phyloP scores from a whole-genome alignment of 148 eudicot species.

The Heliamphora exappendiculata region DNA sequence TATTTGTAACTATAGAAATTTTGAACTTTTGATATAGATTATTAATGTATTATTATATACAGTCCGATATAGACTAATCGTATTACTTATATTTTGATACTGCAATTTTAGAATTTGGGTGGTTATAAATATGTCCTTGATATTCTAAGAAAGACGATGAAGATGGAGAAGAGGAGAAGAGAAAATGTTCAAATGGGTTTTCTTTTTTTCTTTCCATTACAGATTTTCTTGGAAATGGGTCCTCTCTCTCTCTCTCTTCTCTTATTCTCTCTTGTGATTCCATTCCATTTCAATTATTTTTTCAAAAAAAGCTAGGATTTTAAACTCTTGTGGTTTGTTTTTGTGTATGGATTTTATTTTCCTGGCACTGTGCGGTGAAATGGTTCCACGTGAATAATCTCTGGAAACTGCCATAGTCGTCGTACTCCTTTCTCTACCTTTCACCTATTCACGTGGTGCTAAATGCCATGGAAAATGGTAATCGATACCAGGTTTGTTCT shows the following conservation, averaged over 20 bases:
- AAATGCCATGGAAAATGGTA: constrained; percentile 5
- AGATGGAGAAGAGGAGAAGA: neutral
- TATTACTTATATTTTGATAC: too few relatives aligned
- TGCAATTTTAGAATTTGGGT: too few relatives aligned
- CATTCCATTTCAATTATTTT: neutral
- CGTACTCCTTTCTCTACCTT: constrained; percentile 1
- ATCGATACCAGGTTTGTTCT: constrained; percentile 26
- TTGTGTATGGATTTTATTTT: constrained; percentile 12
- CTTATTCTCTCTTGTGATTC: neutral
- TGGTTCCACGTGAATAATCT: constrained; percentile 26
- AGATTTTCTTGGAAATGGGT: neutral
- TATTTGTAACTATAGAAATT: too few relatives aligned
- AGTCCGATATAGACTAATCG: too few relatives aligned
- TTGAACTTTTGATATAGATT: too few relatives aligned
- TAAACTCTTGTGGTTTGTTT: constrained; percentile 5
- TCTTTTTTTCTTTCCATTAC: neutral
- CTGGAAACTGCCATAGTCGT: constrained; percentile 14
- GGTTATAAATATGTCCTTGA: too few relatives aligned
- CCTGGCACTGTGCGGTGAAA: constrained; percentile 1
- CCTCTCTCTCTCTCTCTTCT: neutral
- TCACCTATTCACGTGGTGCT: constrained; percentile 30
- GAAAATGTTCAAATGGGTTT: constrained; percentile 5
- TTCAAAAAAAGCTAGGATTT: too few relatives aligned
- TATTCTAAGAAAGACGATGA: neutral
- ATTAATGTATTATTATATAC: too few relatives aligned